Evolutionary conservation across 805 yeast species (phyloP), one percentile per base, ranked within the genome.

Genomic region (Brettanomyces bruxellensis): DNA sequence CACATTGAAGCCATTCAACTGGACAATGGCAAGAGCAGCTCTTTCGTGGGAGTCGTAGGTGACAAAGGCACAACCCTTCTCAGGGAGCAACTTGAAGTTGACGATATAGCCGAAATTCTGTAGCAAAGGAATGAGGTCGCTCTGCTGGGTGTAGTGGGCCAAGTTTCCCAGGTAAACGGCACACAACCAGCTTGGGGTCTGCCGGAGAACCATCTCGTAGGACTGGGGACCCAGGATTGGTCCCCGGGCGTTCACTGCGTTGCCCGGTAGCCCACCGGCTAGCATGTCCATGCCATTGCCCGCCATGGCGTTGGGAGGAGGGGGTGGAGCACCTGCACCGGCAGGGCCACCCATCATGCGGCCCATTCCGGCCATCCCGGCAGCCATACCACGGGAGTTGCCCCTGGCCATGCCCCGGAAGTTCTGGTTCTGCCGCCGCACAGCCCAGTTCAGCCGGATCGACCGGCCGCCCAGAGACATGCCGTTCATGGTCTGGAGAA

Each of bases 151-250:
- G 61, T 72, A 80, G 54, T 83, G 90, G 30, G 93, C 83, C 55
- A 88, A 72, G 63, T 88, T 88, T 40, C 96, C 96, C 49, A 88
- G 70, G 60, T 88, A 88, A 30, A 88, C 93, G 4, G 95, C 87
- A 6, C 91, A 82, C 52, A 81, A 83, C 88, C 88, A 83, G 47
- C 76, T 72, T 39, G 95, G 95, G 5, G 93, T 72, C 64, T 85
- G 90, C 66, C 86, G 73, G 49, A 85, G 68, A 43, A 87, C 83
- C 44, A 77, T 68, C 45, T 86, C 93, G 60, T 78, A 85, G 42
- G 79, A 53, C 44, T 55, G 61, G 8, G 62, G 59, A 9, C 55
- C 58, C 39, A 45, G 40, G n/a, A 52, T 43, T 37, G 47, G 52
- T 4, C 46, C 48, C 7, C 39, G 6, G 12, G 44, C 25, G 12